These are phyloP conservation scores for Botrytis pseudocinerea DNA, from an alignment of 2,329 filamentous ascomycete genomes.

Conservation along the genomic window DNA sequence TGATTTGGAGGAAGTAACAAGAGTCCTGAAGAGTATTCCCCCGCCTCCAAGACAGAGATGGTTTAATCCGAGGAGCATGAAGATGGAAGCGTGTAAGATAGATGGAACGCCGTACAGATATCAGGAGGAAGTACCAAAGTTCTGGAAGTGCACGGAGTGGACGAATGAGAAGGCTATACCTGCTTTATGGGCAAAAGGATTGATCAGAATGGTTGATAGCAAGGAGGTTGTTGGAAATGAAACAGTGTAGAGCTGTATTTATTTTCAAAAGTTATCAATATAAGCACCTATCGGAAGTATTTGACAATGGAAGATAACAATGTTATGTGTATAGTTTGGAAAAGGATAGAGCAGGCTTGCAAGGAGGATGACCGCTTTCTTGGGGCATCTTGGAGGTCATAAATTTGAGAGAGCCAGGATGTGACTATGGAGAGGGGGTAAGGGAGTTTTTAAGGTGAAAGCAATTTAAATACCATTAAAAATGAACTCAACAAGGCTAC, in stretches of 20 bases:
- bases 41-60: background rate
- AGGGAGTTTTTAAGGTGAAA: background rate
- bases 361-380: background rate
- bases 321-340: background rate
- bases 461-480: background rate
- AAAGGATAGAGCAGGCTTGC: background rate
- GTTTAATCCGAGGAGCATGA: background rate
- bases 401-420: background rate
- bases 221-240: background rate
- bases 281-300: background rate
- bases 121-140: background rate
- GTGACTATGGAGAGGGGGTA: background rate
- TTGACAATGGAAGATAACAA: background rate
- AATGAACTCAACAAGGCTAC: background rate
- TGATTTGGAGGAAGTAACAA: background rate
- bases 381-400: background rate
- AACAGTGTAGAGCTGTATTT: background rate
- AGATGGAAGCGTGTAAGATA: background rate
- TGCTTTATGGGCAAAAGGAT: background rate
- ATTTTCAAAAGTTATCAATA: background rate
- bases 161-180: background rate
- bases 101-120: background rate
- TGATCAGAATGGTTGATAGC: background rate
- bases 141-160: slow-evolving; percentile 5
- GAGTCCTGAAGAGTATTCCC: background rate